Evolutionary conservation across 2,329 filamentous ascomycete species (phyloP), one percentile per base, ranked within the genome.

Genomic region (Aspergillus jensenii): DNA sequence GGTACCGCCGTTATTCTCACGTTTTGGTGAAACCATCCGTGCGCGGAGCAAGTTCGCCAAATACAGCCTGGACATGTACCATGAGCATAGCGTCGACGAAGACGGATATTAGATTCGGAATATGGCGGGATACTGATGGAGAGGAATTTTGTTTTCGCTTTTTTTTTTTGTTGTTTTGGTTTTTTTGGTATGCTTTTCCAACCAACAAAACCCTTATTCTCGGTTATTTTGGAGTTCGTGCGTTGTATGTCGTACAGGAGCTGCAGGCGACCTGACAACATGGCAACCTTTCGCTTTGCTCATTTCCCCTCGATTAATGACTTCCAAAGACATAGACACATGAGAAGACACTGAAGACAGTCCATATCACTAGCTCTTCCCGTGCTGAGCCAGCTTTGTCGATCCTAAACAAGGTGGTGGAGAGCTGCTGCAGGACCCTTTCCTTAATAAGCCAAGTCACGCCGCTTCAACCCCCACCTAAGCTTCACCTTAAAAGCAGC

Each of bases 21-120:
- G 66, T 31, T 74, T 68, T 64, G 75, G 74, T 0, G 65, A 67
- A 58, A 48, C 49, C 4, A 66, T 77, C 27, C 63, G 76, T 17
- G 61, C 67, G 37, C 58, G 67, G 40, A 77, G 72, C 61, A 59
- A 67, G 35, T 76, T 75, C 64, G 74, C 73, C 11, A 65, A 63
- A 40, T 68, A 74, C 50, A 71, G 67, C 46, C 47, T 68, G 58
- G 58, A 63, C 41, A 63, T 70, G 33, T 69, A 70, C 56, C 48
- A 62, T 27, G 64, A 68, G 43, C 66, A 68, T 44, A 64, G 62
- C 17, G 62, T 71, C 8, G 67, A 71, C 17, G 65, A 64, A 54
- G 56, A 63, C 39, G 66, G 66, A n/a, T 64, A 64, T 52, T 66
- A 56, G 59, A 40, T 47, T 46, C 35, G 17, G 39, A 35, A n/a